These are phyloP conservation scores for Exobasidium cylindrosporum DNA, from an alignment of 1,284 basidiomycete species.

Conservation along the genomic window DNA sequence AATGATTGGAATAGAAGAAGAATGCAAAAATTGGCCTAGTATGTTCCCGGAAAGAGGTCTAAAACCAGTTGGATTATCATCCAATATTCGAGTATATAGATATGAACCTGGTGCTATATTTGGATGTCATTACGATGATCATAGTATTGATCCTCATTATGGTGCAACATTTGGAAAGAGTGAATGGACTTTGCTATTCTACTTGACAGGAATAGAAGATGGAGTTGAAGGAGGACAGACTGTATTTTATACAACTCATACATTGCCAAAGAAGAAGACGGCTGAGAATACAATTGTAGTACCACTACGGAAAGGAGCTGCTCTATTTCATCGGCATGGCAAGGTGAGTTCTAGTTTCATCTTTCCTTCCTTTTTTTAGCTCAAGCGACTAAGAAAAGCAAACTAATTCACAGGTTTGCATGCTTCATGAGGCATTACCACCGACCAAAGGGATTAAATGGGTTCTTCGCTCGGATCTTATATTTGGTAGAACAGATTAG, in stretches of 20 bases:
- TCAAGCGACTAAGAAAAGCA: too few species aligned
- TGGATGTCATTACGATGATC: conserved; percentile 73
- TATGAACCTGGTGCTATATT: conserved; percentile 68
- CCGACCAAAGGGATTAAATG: conserved; percentile 14
- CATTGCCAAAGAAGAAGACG: conserved; percentile 21
- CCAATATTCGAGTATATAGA: conserved; percentile 63
- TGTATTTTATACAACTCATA: conserved; percentile 66
- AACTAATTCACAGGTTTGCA: conserved; percentile 17
- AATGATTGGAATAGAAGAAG: background rate
- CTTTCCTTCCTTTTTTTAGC: background rate
- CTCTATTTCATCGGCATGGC: conserved; percentile 19
- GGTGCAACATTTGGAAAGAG: conserved; percentile 53
- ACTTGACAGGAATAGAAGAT: conserved; percentile 69
- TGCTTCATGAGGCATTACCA: conserved; percentile 17
- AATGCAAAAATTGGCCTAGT: background rate
- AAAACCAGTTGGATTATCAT: conserved; percentile 43
- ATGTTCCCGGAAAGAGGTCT: conserved; percentile 1
- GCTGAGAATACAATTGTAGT: conserved; percentile 61
- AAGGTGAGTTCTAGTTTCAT: conserved; percentile 9
- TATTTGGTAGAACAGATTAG: conserved; percentile 11
- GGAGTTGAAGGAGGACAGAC: conserved; percentile 76
- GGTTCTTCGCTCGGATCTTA: conserved; percentile 14
- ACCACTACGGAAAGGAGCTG: conserved; percentile 65
- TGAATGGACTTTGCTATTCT: conserved; percentile 77
- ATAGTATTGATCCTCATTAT: conserved; percentile 59